Evolutionary conservation across 148 eudicot species (phyloP).

Genomic region (Mesembryanthemum crystallinum): DNA sequence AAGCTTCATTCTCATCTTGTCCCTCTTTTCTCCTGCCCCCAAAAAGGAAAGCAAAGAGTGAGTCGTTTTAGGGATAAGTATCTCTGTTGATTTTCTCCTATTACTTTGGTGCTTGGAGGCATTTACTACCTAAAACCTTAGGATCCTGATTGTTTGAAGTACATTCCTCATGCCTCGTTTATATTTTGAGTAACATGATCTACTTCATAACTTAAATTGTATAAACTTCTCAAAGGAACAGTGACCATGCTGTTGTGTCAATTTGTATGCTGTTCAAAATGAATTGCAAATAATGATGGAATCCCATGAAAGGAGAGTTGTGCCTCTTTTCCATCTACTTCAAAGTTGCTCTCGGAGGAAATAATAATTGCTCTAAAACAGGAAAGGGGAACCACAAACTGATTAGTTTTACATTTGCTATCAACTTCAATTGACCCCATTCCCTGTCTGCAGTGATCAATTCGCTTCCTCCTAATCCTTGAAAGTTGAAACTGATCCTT

Average conservation of each 20-base stretch:
- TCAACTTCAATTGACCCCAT: background rate
- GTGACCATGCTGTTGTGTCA: background rate
- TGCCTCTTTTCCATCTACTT: background rate
- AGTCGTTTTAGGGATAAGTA: background rate
- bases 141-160: background rate
- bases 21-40: background rate
- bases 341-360: background rate
- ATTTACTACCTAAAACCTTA: background rate
- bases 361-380: background rate
- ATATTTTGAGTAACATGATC: background rate
- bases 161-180: background rate
- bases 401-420: background rate
- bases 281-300: background rate
- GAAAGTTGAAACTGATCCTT: background rate
- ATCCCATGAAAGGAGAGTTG: background rate
- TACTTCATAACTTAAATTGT: background rate
- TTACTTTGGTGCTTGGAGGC: background rate
- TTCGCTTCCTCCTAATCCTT: background rate
- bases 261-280: background rate
- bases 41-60: background rate
- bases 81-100: background rate
- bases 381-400: background rate
- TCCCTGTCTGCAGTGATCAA: background rate
- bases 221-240: background rate
- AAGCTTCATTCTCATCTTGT: background rate